Conservation (phyloP, 345 rosid species). For the Ceriops zippeliana region DNA sequence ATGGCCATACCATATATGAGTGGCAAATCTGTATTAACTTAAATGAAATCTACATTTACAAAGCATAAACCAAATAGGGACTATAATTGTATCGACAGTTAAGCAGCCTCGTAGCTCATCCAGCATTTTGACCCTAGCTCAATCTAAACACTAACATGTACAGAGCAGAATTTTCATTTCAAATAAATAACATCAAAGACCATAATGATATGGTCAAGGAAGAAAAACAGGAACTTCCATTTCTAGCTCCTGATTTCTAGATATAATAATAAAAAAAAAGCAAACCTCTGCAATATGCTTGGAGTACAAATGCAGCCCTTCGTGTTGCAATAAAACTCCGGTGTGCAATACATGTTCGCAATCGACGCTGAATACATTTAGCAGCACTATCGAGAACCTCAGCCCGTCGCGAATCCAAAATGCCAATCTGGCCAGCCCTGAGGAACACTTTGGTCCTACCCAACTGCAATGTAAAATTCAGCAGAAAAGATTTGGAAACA, state of each 20-base stretch:
- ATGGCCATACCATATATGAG: too few species aligned
- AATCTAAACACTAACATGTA: too few species aligned
- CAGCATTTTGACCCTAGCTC: too few species aligned
- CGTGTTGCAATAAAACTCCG: constrained; percentile 49
- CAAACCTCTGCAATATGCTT: constrained; percentile 85
- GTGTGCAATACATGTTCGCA: constrained; percentile 56
- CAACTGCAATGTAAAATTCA: constrained; percentile 49
- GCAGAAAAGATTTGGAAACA: constrained; percentile 11
- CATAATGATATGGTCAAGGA: neutral
- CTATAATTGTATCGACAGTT: too few species aligned
- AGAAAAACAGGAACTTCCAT: neutral
- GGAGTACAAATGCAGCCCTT: constrained; percentile 62
- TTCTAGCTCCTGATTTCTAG: neutral
- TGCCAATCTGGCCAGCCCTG: constrained; percentile 95
- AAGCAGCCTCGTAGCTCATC: too few species aligned
- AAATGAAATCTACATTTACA: too few species aligned
- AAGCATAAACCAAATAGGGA: too few species aligned
- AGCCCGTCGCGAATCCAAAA: constrained; percentile 73
- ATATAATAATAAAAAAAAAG: neutral
- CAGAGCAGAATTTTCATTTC: too few species aligned
- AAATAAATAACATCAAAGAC: too few species aligned
- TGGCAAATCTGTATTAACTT: too few species aligned
- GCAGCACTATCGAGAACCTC: constrained; percentile 88
- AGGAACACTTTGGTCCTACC: constrained; percentile 95
- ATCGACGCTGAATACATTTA: constrained; percentile 59